Percentiles rank a stretch among this genome's conserved stretches.
Conservation (phyloP, 1,284 basidiomycete genomes). For the Tremellales sp. region DNA sequence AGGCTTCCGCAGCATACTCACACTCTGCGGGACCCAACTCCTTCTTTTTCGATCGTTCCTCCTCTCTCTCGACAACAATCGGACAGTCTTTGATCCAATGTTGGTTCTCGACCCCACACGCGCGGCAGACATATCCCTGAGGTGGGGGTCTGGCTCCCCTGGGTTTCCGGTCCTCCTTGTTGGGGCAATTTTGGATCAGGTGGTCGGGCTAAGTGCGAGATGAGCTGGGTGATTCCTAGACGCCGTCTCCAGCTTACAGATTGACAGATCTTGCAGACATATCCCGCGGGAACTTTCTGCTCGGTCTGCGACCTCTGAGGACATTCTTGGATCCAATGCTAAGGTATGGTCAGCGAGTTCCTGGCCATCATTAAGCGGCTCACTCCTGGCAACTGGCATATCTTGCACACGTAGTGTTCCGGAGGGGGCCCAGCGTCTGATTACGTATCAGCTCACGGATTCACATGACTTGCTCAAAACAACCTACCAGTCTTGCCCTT, state of each 20-base stretch:
- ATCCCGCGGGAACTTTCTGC: slow-evolving; percentile 36
- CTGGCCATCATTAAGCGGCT: slow-evolving; percentile 12
- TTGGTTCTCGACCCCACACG: slow-evolving; percentile 68
- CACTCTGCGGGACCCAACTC: slow-evolving; percentile 60
- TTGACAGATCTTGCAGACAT: slow-evolving; percentile 46
- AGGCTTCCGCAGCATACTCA: slow-evolving; percentile 17
- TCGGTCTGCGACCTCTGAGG: slow-evolving; percentile 28
- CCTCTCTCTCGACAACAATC: slow-evolving; percentile 54
- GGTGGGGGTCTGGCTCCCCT: slow-evolving; percentile 70
- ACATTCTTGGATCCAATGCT: slow-evolving; percentile 49
- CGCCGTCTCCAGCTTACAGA: slow-evolving; percentile 43
- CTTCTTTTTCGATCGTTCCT: slow-evolving; percentile 44
- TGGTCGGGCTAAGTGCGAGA: slow-evolving; percentile 67
- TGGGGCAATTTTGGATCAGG: slow-evolving; percentile 80
- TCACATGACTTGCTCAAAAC: background rate
- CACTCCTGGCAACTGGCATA: slow-evolving; percentile 60
- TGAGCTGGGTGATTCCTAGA: slow-evolving; percentile 1
- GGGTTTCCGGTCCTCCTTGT: slow-evolving; percentile 66
- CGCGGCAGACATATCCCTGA: slow-evolving; percentile 74
- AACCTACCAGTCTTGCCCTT: slow-evolving; percentile 26
- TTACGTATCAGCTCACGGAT: background rate
- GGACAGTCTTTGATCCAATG: slow-evolving; percentile 85
- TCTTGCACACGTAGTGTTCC: slow-evolving; percentile 78
- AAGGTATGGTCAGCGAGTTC: background rate
- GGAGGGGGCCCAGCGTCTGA: slow-evolving; percentile 54